A percentile compares a stretch with the other conserved stretches of the same genome.
phyloP scores from a whole-genome alignment of 176 grass and related monocot genomes.

The Raddia distichophylla region DNA sequence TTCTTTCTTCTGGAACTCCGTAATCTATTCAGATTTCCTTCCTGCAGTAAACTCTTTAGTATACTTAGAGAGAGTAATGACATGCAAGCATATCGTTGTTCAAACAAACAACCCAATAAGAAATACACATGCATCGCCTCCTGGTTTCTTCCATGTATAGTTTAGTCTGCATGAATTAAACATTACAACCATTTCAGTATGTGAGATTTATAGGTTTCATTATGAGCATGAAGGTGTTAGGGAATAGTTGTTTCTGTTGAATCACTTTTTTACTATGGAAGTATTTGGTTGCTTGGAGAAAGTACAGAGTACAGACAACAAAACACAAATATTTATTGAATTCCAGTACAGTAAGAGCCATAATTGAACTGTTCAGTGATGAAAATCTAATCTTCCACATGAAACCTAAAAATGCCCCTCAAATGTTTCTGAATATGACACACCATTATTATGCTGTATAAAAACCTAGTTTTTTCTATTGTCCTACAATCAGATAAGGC shows the following conservation, averaged over 20 bases:
- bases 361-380: not conserved
- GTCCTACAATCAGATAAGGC: not conserved
- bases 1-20: not conserved
- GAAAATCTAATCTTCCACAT: conserved; percentile 20
- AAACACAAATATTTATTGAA: conserved; percentile 24
- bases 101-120: not conserved
- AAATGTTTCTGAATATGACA: not conserved
- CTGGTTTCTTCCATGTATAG: conserved; percentile 12
- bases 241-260: conserved; percentile 25
- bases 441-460: not conserved
- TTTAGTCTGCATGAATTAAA: not conserved
- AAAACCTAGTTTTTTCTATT: not conserved
- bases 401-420: not conserved
- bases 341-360: conserved; percentile 8
- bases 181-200: not conserved
- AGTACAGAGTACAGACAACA: conserved; percentile 4
- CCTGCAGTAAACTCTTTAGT: not conserved
- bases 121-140: not conserved
- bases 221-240: not conserved
- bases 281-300: conserved; percentile 26
- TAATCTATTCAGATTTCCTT: conserved; percentile 3
- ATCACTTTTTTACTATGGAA: conserved; percentile 1
- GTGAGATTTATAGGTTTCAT: conserved; percentile 16
- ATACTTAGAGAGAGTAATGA: not conserved
- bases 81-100: conserved; percentile 1